Evolutionary conservation across 495 filamentous ascomycete genomes (phyloP).

Genomic region (Neurospora pannonica): DNA sequence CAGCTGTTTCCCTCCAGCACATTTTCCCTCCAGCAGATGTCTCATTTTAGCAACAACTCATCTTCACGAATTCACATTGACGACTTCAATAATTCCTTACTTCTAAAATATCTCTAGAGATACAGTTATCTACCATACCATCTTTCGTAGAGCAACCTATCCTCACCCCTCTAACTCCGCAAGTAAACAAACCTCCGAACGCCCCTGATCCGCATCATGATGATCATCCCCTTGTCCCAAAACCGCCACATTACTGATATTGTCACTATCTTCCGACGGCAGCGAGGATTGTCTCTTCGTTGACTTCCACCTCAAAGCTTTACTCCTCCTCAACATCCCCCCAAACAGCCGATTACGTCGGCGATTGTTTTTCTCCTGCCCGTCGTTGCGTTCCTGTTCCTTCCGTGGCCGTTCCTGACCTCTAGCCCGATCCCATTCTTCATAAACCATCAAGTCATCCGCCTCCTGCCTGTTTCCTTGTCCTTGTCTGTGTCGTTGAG

Average conservation of each 20-base stretch:
- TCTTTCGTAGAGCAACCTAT: background rate
- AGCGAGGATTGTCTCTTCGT: background rate
- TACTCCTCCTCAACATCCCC: background rate
- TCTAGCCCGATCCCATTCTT: background rate
- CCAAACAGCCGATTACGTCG: background rate
- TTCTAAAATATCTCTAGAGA: background rate
- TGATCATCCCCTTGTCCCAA: conserved; percentile 22
- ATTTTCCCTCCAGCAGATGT: background rate
- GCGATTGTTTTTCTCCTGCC: background rate
- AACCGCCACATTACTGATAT: background rate
- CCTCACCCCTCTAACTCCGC: conserved; percentile 3
- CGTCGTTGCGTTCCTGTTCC: background rate
- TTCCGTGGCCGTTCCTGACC: background rate
- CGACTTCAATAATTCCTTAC: background rate
- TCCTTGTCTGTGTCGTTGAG: background rate
- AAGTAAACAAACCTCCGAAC: conserved; percentile 2
- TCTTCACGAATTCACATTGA: background rate
- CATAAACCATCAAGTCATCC: background rate
- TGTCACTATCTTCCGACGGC: background rate
- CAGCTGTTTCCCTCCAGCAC: background rate
- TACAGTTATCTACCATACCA: background rate
- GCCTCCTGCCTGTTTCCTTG: background rate
- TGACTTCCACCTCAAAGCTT: background rate
- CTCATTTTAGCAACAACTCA: background rate
- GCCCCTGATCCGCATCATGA: background rate